These are phyloP conservation scores for Botrytis squamosa DNA, from an alignment of 2,329 filamentous ascomycete genomes.

Conservation along the genomic window DNA sequence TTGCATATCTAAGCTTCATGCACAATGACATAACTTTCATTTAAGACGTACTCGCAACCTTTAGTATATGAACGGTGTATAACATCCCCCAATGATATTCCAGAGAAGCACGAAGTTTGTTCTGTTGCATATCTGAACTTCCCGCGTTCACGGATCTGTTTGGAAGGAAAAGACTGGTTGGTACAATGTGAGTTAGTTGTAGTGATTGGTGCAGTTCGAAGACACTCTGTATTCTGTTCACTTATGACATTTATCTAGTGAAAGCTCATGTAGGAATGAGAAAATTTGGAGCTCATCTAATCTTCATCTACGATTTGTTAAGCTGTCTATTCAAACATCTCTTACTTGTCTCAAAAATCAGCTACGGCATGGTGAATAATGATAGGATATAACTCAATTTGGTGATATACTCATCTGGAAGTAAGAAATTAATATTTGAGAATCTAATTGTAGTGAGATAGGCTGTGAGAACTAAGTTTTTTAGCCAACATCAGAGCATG, in stretches of 20 bases:
- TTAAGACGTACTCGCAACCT: no score
- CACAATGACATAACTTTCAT: not conserved
- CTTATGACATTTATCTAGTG: not conserved
- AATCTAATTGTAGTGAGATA: not conserved
- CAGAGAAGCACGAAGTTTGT: no score
- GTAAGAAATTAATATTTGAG: fast-evolving
- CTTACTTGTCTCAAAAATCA: not conserved
- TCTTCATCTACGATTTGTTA: not conserved
- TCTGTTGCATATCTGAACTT: not conserved
- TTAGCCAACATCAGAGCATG: not conserved
- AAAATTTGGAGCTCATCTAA: not conserved
- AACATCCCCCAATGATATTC: not conserved
- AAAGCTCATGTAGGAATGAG: not conserved
- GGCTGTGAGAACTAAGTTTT: not conserved
- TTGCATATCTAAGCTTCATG: not conserved
- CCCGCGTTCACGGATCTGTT: not conserved
- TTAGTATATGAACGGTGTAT: no score
- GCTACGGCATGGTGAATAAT: not conserved
- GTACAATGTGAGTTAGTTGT: no score
- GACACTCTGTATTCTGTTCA: not conserved
- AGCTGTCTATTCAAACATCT: not conserved
- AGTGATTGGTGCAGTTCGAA: no score
- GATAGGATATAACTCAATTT: not conserved
- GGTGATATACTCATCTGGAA: not conserved
- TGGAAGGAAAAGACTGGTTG: not conserved